Evolutionary conservation across 805 yeast genomes (phyloP).

Genomic region (Metschnikowia vanudenii): DNA sequence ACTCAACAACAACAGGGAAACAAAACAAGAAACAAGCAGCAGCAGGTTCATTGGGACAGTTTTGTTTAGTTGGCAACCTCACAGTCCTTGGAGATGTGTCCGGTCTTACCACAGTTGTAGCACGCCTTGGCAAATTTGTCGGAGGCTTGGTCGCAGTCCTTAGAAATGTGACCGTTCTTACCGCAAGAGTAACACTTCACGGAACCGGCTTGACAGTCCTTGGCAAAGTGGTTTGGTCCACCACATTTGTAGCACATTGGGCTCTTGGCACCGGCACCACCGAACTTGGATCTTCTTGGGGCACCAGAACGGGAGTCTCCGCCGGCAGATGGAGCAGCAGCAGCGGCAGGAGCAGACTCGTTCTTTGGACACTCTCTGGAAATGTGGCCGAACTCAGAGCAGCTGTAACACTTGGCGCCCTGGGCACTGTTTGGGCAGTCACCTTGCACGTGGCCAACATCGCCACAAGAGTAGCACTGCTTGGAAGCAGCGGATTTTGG

Average conservation of each 20-base stretch:
- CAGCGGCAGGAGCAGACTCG: constrained; percentile 31
- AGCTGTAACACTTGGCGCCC: constrained; percentile 78
- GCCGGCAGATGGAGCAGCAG: too few relatives aligned
- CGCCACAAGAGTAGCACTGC: constrained; percentile 93
- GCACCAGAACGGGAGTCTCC: too few relatives aligned
- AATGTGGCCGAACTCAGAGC: constrained; percentile 76
- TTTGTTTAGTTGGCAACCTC: constrained; percentile 21
- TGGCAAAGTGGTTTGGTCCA: constrained; percentile 90
- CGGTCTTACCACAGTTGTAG: constrained; percentile 73
- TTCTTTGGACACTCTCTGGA: constrained; percentile 67
- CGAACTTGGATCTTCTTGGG: constrained; percentile 4
- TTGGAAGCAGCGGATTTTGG: constrained; percentile 83
- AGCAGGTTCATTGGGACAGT: too few relatives aligned
- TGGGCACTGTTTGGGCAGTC: constrained; percentile 72
- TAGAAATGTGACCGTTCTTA: constrained; percentile 82
- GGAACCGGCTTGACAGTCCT: constrained; percentile 73
- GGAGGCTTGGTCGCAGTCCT: constrained; percentile 65
- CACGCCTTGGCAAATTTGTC: constrained; percentile 53
- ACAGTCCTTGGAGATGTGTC: constrained; percentile 88
- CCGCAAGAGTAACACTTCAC: constrained; percentile 93
- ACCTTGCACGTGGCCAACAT: constrained; percentile 81
- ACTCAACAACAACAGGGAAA: constrained; percentile 3
- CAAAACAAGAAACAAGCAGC: too few relatives aligned
- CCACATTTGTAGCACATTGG: constrained; percentile 87
- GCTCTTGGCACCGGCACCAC: constrained; percentile 26